Percentiles rank a stretch among this genome's conserved stretches.
Evolutionary conservation across 2,329 filamentous ascomycete genomes (phyloP).

Genomic region (Talaromyces sp.): DNA sequence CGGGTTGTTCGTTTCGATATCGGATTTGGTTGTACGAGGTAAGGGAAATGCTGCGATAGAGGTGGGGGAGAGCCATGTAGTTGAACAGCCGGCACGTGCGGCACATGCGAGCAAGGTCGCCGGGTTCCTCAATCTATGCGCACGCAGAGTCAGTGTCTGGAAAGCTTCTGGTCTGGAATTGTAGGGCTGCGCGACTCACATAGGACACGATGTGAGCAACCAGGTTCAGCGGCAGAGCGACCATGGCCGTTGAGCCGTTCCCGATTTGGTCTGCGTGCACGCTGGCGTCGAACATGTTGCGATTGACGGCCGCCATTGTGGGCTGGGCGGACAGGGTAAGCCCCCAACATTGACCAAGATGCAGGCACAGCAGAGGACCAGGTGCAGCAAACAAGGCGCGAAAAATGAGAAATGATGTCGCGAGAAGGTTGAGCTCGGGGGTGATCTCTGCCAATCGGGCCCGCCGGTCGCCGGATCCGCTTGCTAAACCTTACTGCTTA

Average conservation of each 20-base stretch:
- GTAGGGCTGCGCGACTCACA: slow-evolving; percentile 29
- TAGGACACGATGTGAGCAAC: slow-evolving; percentile 53
- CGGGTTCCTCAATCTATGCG: slow-evolving; percentile 51
- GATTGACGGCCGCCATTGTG: slow-evolving; percentile 38
- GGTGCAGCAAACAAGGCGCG: background rate
- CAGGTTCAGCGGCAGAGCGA: slow-evolving; percentile 52
- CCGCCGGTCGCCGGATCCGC: too few relatives aligned
- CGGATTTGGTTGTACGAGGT: slow-evolving; percentile 55
- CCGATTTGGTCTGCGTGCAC: slow-evolving; percentile 23
- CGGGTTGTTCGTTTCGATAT: slow-evolving; percentile 52
- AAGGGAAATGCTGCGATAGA: slow-evolving; percentile 53
- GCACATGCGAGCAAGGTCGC: slow-evolving; percentile 55
- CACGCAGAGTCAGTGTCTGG: background rate
- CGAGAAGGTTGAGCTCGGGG: background rate
- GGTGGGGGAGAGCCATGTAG: slow-evolving; percentile 59
- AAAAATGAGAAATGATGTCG: background rate
- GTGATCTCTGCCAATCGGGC: background rate
- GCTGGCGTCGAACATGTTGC: slow-evolving; percentile 37
- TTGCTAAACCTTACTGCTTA: too few relatives aligned
- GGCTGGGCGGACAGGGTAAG: slow-evolving; percentile 22
- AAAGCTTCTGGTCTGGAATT: background rate
- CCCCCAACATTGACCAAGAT: slow-evolving; percentile 21
- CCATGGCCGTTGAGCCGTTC: slow-evolving; percentile 21
- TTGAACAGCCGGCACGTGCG: slow-evolving; percentile 57
- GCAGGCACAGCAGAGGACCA: background rate